Percentiles rank a stretch among this genome's conserved stretches.
These are phyloP conservation scores for Thraustotheca clavata DNA, from an alignment of 352 stramenopile species.

Conservation along the genomic window DNA sequence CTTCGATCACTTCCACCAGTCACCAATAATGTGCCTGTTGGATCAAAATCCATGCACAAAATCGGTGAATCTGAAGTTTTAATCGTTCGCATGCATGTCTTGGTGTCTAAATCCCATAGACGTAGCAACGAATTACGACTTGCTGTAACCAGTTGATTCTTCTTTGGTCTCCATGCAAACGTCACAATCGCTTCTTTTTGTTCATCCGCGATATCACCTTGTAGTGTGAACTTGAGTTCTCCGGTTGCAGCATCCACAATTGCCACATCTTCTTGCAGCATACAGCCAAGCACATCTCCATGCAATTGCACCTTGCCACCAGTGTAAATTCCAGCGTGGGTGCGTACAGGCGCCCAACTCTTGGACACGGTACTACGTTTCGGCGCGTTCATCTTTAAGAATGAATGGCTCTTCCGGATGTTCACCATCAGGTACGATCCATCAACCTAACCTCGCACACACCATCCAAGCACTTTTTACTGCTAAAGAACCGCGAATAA, in stretches of 20 bases:
- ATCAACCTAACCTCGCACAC: no score
- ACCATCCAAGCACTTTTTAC: no score
- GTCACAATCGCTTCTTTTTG: conserved; percentile 77
- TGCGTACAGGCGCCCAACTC: conserved; percentile 67
- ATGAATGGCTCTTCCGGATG: no score
- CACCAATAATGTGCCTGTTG: conserved; percentile 87
- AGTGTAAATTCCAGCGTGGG: conserved; percentile 71
- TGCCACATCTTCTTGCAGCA: conserved; percentile 78
- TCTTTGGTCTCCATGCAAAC: conserved; percentile 60
- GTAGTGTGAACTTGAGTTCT: conserved; percentile 59
- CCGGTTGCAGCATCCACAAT: conserved; percentile 62
- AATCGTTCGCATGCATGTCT: conserved; percentile 66
- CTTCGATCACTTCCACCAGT: conserved; percentile 94
- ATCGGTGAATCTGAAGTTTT: conserved; percentile 67
- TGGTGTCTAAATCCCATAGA: conserved; percentile 78
- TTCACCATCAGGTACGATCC: no score
- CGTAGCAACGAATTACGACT: conserved; percentile 77
- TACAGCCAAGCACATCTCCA: conserved; percentile 49
- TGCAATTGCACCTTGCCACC: conserved; percentile 73
- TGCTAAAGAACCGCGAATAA: no score
- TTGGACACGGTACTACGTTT: conserved; percentile 43
- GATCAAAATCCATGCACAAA: conserved; percentile 83
- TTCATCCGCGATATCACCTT: conserved; percentile 57
- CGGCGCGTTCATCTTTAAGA: conserved; percentile 23
- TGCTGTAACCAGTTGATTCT: conserved; percentile 78